Evolutionary conservation across 495 filamentous ascomycete species (phyloP).

Genomic region (Penicillium lividum): DNA sequence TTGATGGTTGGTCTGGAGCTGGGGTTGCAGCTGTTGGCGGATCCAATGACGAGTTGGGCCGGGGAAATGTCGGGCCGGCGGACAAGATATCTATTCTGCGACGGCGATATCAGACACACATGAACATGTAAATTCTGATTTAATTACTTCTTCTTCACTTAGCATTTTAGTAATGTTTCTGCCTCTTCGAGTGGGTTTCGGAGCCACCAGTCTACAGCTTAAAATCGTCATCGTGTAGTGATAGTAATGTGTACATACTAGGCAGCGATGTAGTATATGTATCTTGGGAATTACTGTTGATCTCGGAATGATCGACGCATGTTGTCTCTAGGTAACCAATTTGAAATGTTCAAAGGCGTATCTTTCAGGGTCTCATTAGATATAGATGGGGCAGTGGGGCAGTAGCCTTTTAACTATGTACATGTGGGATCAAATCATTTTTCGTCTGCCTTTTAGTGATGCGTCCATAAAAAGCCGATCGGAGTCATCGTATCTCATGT

Average conservation of each 20-base stretch:
- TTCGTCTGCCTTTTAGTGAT: constrained; percentile 3
- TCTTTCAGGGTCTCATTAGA: not conserved
- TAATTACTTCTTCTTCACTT: not conserved
- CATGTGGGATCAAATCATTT: constrained; percentile 11
- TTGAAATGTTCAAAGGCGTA: not conserved
- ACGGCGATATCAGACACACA: not conserved
- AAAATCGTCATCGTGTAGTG: not conserved
- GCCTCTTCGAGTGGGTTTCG: not conserved
- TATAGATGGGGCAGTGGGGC: constrained; percentile 6
- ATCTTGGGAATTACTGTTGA: not conserved
- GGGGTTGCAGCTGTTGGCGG: constrained; percentile 13
- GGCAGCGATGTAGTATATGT: not conserved
- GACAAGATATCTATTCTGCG: not conserved
- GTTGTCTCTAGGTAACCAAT: not conserved
- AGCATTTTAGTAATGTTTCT: not conserved
- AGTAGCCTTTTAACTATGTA: constrained; percentile 15
- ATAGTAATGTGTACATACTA: not conserved
- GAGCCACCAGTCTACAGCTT: not conserved
- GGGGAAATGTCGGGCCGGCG: constrained; percentile 21
- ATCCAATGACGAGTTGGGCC: constrained; percentile 23
- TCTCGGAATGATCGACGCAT: not conserved
- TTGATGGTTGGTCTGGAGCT: constrained; percentile 7
- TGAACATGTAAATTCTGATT: not conserved
- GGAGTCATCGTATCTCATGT: not conserved
- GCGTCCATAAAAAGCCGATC: constrained; percentile 4